These are phyloP conservation scores for Phytopythium aichiense DNA, from an alignment of 352 stramenopile species.

Conservation along the genomic window DNA sequence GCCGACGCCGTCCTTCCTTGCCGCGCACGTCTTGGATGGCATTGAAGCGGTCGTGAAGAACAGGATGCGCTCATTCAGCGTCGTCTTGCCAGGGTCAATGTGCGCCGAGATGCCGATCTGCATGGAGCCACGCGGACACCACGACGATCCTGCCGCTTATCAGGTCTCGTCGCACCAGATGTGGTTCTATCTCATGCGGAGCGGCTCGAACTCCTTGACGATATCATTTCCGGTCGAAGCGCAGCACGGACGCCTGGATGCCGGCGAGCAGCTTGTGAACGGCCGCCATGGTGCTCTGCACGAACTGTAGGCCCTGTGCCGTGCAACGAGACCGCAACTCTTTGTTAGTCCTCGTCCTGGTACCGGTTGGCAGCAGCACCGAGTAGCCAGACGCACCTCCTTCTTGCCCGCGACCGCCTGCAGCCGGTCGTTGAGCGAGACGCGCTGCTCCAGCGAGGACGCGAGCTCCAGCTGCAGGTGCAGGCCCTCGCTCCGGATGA, in stretches of 20 bases:
- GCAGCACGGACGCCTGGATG: conserved; percentile 34
- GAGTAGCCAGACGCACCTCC: conserved; percentile 20
- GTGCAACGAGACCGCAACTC: neutral
- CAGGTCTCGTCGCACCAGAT: no score
- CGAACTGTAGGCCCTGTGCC: conserved; percentile 29
- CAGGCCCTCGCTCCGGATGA: conserved; percentile 45
- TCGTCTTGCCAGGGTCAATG: conserved; percentile 99
- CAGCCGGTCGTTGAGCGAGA: conserved; percentile 18
- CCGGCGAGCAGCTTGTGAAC: conserved; percentile 42
- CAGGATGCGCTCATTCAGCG: conserved; percentile 98
- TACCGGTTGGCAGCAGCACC: neutral
- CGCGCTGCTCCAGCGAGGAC: conserved; percentile 6
- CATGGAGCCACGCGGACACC: conserved; percentile 73
- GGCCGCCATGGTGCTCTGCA: conserved; percentile 37
- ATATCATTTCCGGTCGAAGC: conserved; percentile 26
- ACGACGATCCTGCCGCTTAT: no score
- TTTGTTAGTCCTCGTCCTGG: no score
- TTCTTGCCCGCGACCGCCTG: conserved; percentile 22
- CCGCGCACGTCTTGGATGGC: conserved; percentile 94
- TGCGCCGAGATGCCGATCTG: conserved; percentile 94
- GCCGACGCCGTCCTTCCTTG: conserved; percentile 94
- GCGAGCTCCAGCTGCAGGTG: conserved; percentile 32
- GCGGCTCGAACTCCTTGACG: no score
- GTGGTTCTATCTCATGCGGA: no score
- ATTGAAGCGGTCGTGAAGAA: conserved; percentile 99